Base-by-base conservation (phyloP, 139 green algal species). In the Auxenochlorella pyrenoidosa region DNA sequence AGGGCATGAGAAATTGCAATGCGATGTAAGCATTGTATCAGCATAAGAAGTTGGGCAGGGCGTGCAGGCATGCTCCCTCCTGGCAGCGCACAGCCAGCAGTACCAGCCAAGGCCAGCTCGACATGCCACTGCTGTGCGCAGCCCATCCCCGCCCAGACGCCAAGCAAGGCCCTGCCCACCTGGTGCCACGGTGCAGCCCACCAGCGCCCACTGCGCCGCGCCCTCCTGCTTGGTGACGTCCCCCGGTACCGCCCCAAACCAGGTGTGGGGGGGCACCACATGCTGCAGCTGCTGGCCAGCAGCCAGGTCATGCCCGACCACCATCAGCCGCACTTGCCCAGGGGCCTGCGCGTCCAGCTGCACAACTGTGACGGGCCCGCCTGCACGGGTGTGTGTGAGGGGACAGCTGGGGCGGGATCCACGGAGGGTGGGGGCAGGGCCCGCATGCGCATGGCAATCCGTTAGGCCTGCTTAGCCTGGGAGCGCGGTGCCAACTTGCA, bases 121-220 rank as follows among this genome's bases (percentile, higher is more conserved):
- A n/a, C n/a, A n/a, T n/a, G 30, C 63, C 6, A 24, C 63, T 63
- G 54, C 54, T 63, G 63, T 22, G 5, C 21, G 28, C 63, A 71
- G 63, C 63, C 54, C 54, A 63, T 8, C 54, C 12, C 54, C 13
- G 2, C 13, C 54, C 54, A 54, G 47, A 1, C 24, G 66, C 32
- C 66, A 8, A 3, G 15, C 30, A 40, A 73, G 36, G 32, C 34
- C 34, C 40, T 38, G 72, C 41, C 8, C 22, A 85, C 80, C 80
- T 85, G 82, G 82, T 43, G 82, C 82, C 30, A 86, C 82, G 10
- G 82, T 86, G 82, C 82, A 86, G 41, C 82, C 82, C n/a, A 86
- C 43, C 43, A 86, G 66, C 12, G 82, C 82, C 43, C 43, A 86
- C 16, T 78, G 66, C 19, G 82, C 54, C 54, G 54, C 54, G 54